Conservation (phyloP, 2,329 filamentous ascomycete genomes). For the Cercospora canescens region DNA sequence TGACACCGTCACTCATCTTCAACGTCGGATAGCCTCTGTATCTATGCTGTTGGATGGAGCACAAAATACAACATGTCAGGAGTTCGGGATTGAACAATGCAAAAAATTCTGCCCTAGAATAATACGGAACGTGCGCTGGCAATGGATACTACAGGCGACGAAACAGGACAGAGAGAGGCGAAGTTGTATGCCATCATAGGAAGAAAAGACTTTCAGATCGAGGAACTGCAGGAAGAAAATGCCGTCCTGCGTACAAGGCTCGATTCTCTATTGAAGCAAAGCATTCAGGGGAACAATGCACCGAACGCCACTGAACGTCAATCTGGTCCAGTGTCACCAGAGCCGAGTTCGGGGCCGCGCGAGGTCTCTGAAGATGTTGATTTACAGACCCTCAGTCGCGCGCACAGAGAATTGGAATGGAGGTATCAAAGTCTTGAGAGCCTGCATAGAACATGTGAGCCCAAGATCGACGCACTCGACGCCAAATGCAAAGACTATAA, state of each 20-base stretch:
- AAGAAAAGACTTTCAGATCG: conserved; percentile 10
- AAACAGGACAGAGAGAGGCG: not conserved
- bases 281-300: not conserved
- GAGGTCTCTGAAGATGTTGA: conserved; percentile 15
- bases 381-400: conserved; percentile 30
- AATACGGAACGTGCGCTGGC: not conserved
- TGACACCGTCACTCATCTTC: not conserved
- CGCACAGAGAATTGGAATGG: conserved; percentile 34
- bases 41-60: not conserved
- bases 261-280: conserved; percentile 2
- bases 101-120: not conserved
- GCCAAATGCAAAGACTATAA: conserved; percentile 39
- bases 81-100: not conserved
- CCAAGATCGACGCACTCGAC: conserved; percentile 8
- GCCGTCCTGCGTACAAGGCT: conserved; percentile 23
- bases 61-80: not conserved
- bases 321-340: not conserved
- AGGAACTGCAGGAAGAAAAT: conserved; percentile 30
- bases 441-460: conserved; percentile 14
- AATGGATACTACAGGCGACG: not conserved
- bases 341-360: not conserved
- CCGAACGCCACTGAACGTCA: not conserved
- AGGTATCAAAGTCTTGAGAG: conserved; percentile 29
- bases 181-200: conserved; percentile 8
- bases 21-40: not conserved